Evolutionary conservation across 2,329 filamentous ascomycete species (phyloP).

Genomic region (Chalaropsis ovoidea): DNA sequence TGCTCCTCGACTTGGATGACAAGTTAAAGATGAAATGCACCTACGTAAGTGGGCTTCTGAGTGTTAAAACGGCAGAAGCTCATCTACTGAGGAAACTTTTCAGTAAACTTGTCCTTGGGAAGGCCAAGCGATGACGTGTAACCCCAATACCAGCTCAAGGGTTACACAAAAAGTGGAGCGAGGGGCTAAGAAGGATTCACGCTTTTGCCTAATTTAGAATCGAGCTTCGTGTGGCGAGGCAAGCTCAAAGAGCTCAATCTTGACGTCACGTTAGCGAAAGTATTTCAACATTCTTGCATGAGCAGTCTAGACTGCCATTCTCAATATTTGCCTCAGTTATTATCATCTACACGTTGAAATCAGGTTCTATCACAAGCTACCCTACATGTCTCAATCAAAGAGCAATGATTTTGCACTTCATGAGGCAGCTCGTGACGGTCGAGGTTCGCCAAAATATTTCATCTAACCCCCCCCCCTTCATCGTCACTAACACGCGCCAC

Average conservation of each 20-base stretch:
- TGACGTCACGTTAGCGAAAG: neutral
- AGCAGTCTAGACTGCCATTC: too few relatives aligned
- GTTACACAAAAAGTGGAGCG: slow-evolving; percentile 1
- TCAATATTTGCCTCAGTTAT: neutral
- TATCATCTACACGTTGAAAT: neutral
- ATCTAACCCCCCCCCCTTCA: neutral
- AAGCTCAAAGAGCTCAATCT: neutral
- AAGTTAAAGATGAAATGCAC: neutral
- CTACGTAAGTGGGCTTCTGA: too few relatives aligned
- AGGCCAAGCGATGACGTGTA: neutral
- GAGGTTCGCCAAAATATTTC: slow-evolving; percentile 45
- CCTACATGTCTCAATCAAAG: slow-evolving; percentile 27
- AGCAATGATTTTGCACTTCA: slow-evolving; percentile 69
- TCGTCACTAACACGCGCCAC: neutral
- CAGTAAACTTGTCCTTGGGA: neutral
- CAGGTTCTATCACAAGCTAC: neutral
- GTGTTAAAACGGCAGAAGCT: too few relatives aligned
- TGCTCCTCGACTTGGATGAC: neutral
- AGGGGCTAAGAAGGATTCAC: neutral
- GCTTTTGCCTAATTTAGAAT: neutral
- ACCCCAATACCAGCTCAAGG: neutral
- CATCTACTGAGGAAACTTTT: neutral
- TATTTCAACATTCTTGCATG: too few relatives aligned
- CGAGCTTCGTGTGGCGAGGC: neutral
- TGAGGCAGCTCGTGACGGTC: slow-evolving; percentile 74